Percentiles rank a stretch among this genome's conserved stretches.
These are phyloP conservation scores for Bolboschoenoplectus hybrid DNA, from an alignment of 202 grass and related monocot genomes.

Conservation along the genomic window DNA sequence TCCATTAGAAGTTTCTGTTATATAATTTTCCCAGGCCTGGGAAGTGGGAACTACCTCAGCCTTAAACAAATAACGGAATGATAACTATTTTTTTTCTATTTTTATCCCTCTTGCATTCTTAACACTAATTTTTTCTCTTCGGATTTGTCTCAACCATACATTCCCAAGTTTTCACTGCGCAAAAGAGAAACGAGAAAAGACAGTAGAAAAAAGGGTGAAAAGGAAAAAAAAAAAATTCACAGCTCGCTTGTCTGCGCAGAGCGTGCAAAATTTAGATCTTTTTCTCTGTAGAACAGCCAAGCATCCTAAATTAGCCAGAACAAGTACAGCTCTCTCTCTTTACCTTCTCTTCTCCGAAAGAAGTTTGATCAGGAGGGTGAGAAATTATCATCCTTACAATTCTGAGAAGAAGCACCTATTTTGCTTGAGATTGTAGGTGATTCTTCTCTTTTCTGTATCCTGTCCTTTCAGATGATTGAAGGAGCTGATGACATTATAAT, in stretches of 20 bases:
- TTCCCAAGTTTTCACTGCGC: background rate
- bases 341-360: conserved; percentile 19
- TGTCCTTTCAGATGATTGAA: background rate
- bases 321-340: background rate
- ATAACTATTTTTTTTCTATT: conserved; percentile 23
- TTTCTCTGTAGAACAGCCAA: conserved; percentile 31
- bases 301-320: conserved; percentile 37
- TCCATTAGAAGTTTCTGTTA: background rate
- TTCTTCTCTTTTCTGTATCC: conserved; percentile 31
- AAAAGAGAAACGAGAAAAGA: background rate
- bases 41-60: background rate
- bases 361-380: conserved; percentile 11
- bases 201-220: background rate
- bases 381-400: conserved; percentile 24
- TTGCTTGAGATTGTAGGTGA: conserved; percentile 37
- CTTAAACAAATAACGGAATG: conserved; percentile 19
- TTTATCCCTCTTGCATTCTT: conserved; percentile 29
- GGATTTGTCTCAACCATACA: conserved; percentile 1
- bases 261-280: conserved; percentile 20
- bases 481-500: background rate
- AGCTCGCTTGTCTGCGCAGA: conserved; percentile 11
- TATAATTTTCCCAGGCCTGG: background rate
- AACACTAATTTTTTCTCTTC: conserved; percentile 21
- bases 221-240: background rate
- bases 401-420: conserved; percentile 32